phyloP scores from a whole-genome alignment of 768 basidiomycete species.

The Psilocybe azurescens region DNA sequence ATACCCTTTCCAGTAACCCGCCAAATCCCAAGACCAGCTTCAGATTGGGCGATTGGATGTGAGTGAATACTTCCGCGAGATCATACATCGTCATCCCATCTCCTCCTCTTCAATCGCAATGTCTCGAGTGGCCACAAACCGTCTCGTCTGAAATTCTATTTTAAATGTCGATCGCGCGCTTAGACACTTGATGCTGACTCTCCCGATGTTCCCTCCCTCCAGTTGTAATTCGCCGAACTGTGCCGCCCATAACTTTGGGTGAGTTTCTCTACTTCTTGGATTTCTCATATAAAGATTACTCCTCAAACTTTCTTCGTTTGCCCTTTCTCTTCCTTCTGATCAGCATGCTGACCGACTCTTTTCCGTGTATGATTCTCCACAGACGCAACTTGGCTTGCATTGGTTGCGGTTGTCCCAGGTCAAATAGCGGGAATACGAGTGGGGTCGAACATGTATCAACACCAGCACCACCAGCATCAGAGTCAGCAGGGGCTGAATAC shows the following conservation, averaged over 20 bases:
- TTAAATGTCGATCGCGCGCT: conserved; percentile 13
- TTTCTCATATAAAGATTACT: conserved; percentile 6
- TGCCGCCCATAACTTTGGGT: conserved; percentile 88
- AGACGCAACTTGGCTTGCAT: conserved; percentile 82
- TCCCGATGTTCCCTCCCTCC: conserved; percentile 23
- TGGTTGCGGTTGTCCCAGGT: conserved; percentile 67
- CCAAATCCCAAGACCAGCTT: conserved; percentile 73
- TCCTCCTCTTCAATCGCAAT: conserved; percentile 25
- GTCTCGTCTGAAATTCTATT: conserved; percentile 12
- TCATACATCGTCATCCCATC: background rate
- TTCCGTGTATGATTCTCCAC: conserved; percentile 54
- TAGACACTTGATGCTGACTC: conserved; percentile 23
- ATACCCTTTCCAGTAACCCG: conserved; percentile 70
- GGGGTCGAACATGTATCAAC: conserved; percentile 8
- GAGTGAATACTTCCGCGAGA: conserved; percentile 36
- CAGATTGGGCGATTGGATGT: conserved; percentile 81
- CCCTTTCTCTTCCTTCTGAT: conserved; percentile 9
- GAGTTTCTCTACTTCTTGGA: conserved; percentile 38
- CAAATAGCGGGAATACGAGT: conserved; percentile 21
- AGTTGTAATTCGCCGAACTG: conserved; percentile 72
- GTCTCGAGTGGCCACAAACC: background rate
- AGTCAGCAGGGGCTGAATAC: conserved; percentile 16
- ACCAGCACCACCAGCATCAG: conserved; percentile 22
- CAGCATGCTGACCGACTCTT: conserved; percentile 49
- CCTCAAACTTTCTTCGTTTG: conserved; percentile 13